Conservation (phyloP, 805 yeast genomes). For the Wickerhamiella lipophila region DNA sequence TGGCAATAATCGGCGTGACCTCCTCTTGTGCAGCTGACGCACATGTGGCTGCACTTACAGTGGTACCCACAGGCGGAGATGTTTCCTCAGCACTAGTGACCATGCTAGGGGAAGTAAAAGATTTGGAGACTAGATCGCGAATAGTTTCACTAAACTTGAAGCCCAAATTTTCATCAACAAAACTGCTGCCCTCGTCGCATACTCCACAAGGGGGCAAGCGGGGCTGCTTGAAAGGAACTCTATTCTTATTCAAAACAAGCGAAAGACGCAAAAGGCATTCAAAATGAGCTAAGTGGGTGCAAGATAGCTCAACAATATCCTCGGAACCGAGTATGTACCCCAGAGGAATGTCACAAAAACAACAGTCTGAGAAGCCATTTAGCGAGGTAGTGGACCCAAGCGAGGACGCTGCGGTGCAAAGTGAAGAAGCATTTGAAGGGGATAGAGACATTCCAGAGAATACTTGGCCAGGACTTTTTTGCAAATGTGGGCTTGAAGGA, state of each 20-base stretch:
- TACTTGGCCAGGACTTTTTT: not conserved
- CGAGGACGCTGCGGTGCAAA: not conserved
- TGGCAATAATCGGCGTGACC: not conserved
- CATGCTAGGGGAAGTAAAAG: not conserved
- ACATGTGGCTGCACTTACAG: not conserved
- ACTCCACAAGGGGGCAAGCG: conserved; percentile 7
- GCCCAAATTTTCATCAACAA: not conserved
- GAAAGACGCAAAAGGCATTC: conserved; percentile 7
- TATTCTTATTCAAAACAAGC: not conserved
- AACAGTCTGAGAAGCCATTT: conserved; percentile 1
- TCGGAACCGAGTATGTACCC: conserved; percentile 4
- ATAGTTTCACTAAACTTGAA: not conserved
- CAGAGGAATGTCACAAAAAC: conserved; percentile 7
- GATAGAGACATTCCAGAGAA: not conserved
- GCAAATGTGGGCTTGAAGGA: not conserved
- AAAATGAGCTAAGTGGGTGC: conserved; percentile 8
- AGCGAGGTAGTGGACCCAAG: too few relatives aligned
- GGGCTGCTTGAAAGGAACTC: not conserved
- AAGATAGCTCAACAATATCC: conserved; percentile 2
- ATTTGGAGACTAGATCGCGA: not conserved
- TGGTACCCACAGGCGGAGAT: not conserved
- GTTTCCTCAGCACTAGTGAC: not conserved
- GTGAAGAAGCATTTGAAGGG: not conserved
- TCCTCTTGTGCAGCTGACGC: not conserved
- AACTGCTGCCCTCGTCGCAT: conserved; percentile 1